A percentile compares a stretch with the other conserved stretches of the same genome.
phyloP scores from a whole-genome alignment of 805 yeast genomes.

The Saccharomycopsis vini region DNA sequence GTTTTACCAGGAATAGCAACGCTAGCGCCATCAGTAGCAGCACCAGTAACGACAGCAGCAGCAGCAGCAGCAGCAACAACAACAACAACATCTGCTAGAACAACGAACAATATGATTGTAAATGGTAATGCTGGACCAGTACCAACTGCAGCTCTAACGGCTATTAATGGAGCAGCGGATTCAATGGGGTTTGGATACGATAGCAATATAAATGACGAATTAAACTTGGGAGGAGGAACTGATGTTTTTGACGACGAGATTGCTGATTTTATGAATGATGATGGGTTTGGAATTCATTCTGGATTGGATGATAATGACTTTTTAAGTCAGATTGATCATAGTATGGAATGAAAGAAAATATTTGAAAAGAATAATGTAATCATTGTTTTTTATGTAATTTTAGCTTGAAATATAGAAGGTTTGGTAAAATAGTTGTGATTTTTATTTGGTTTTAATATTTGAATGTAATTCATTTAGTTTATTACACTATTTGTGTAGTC shows the following conservation, averaged over 20 bases:
- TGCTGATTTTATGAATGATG: constrained; percentile 26
- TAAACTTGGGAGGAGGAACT: no score
- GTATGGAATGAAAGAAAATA: constrained; percentile 27
- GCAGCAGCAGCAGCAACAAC: constrained; percentile 11
- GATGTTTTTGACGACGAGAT: constrained; percentile 15
- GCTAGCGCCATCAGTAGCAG: constrained; percentile 1
- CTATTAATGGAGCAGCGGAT: constrained; percentile 1
- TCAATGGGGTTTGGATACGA: constrained; percentile 7
- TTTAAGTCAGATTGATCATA: constrained; percentile 28
- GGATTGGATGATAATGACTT: constrained; percentile 29
- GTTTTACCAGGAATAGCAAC: no score
- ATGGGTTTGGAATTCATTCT: constrained; percentile 25
- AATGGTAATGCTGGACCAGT: not conserved
- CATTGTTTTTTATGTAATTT: no score
- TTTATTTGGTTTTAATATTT: no score
- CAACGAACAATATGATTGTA: not conserved
- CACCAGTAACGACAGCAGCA: constrained; percentile 2
- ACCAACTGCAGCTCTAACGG: not conserved
- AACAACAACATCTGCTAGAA: constrained; percentile 3
- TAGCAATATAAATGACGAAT: constrained; percentile 2
- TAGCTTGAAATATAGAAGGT: no score
- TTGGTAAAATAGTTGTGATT: no score
- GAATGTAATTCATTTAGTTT: no score
- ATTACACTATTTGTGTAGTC: no score
- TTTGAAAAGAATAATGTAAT: no score